phyloP scores from a whole-genome alignment of 805 yeast genomes.

The Schwanniomyces occidentalis region DNA sequence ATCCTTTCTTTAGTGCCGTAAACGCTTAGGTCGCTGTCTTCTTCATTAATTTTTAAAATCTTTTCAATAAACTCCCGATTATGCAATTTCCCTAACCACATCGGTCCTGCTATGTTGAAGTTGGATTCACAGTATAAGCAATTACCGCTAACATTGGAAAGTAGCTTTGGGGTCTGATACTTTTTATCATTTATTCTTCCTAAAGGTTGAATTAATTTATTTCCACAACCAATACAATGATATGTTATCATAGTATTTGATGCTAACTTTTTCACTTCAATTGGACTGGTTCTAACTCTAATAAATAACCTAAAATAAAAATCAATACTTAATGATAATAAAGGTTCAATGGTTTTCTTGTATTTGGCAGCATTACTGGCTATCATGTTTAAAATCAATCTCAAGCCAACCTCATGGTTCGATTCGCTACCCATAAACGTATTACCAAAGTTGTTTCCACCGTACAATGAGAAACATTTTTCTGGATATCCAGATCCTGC shows the following conservation, averaged over 20 bases:
- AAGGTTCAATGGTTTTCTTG: slow-evolving; percentile 83
- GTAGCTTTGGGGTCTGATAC: slow-evolving; percentile 50
- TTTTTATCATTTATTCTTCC: slow-evolving; percentile 57
- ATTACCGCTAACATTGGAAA: slow-evolving; percentile 47
- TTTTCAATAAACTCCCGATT: slow-evolving; percentile 63
- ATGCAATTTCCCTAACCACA: slow-evolving; percentile 83
- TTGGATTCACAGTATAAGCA: slow-evolving; percentile 73
- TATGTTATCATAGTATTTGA: slow-evolving; percentile 75
- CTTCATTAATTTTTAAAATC: slow-evolving; percentile 54
- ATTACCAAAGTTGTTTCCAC: slow-evolving; percentile 84
- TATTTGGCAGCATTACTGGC: slow-evolving; percentile 87
- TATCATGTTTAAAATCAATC: slow-evolving; percentile 77
- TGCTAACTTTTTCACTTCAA: slow-evolving; percentile 76
- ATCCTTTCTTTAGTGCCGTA: slow-evolving; percentile 85
- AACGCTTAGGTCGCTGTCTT: slow-evolving; percentile 48
- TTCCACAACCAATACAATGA: slow-evolving; percentile 86
- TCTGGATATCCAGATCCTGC: slow-evolving; percentile 98
- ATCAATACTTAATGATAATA: slow-evolving; percentile 83
- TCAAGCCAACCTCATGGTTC: slow-evolving; percentile 89
- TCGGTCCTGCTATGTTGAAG: slow-evolving; percentile 89
- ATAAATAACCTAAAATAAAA: slow-evolving; percentile 88
- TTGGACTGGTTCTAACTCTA: slow-evolving; percentile 74
- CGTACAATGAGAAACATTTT: slow-evolving; percentile 91
- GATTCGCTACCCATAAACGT: slow-evolving; percentile 55
- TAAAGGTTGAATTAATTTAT: slow-evolving; percentile 67